These are phyloP conservation scores for Cydonia oblonga DNA, from an alignment of 331 rosid genomes.

Conservation along the genomic window DNA sequence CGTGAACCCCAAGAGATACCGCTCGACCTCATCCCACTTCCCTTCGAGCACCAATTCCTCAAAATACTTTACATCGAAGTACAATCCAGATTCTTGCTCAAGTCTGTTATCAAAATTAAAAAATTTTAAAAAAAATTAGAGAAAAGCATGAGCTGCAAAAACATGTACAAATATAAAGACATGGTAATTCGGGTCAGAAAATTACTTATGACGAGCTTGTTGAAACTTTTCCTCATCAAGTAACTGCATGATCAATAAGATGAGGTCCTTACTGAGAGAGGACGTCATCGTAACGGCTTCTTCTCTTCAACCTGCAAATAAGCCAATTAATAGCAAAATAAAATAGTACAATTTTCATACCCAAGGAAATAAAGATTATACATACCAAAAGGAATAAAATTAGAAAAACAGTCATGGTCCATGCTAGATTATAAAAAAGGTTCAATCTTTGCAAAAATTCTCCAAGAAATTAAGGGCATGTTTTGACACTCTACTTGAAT, in stretches of 20 bases:
- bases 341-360: no score
- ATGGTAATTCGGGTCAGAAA: background rate
- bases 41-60: slow-evolving; percentile 78
- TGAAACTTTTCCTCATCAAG: slow-evolving; percentile 85
- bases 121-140: background rate
- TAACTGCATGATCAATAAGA: slow-evolving; percentile 83
- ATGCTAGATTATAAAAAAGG: background rate
- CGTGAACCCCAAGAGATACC: slow-evolving; percentile 76
- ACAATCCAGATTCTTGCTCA: slow-evolving; percentile 82
- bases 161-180: slow-evolving; percentile 20
- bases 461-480: no score
- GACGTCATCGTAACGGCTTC: slow-evolving; percentile 27
- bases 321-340: background rate
- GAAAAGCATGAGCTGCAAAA: background rate
- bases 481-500: no score
- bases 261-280: slow-evolving; percentile 73
- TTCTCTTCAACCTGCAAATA: slow-evolving; percentile 10
- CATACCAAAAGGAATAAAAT: background rate
- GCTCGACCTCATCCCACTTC: slow-evolving; percentile 83
- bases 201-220: slow-evolving; percentile 79
- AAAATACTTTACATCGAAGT: slow-evolving; percentile 69
- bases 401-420: background rate
- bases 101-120: slow-evolving; percentile 31
- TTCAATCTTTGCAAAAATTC: background rate
- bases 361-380: background rate